These are phyloP conservation scores for Mucor piriformis DNA, from an alignment of 371 early-diverging fungal species.

Conservation along the genomic window DNA sequence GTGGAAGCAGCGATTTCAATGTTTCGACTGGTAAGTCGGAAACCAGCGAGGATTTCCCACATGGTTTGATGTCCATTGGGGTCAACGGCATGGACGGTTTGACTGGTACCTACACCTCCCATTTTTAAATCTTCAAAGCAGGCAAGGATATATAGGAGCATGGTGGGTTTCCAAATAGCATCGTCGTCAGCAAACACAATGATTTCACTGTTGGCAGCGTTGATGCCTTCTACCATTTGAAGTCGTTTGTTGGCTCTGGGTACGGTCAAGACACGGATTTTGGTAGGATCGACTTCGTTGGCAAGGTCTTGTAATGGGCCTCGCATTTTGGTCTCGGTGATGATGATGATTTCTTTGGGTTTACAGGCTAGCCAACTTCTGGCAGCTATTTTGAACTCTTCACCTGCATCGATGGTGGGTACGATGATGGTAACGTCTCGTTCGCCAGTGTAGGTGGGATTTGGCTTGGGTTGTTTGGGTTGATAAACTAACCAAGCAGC, in stretches of 20 bases:
- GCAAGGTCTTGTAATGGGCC: conserved; percentile 54
- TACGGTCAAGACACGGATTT: conserved; percentile 56
- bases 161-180: conserved; percentile 69
- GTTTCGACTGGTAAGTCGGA: conserved; percentile 72
- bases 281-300: conserved; percentile 43
- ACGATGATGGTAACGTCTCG: conserved; percentile 76
- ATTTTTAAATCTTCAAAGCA: conserved; percentile 76
- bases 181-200: conserved; percentile 80
- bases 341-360: conserved; percentile 67
- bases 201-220: conserved; percentile 66
- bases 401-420: conserved; percentile 79
- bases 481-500: conserved; percentile 59
- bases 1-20: conserved; percentile 78
- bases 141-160: conserved; percentile 69
- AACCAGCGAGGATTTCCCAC: conserved; percentile 77
- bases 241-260: conserved; percentile 68
- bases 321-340: conserved; percentile 60
- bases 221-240: conserved; percentile 76
- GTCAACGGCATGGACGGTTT: conserved; percentile 59
- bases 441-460: conserved; percentile 56
- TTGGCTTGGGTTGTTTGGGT: conserved; percentile 52
- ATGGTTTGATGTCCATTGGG: conserved; percentile 63
- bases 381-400: conserved; percentile 71
- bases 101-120: conserved; percentile 80
- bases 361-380: conserved; percentile 68